Conservation (phyloP, 2,329 filamentous ascomycete species). For the Thielaviopsis populi region DNA sequence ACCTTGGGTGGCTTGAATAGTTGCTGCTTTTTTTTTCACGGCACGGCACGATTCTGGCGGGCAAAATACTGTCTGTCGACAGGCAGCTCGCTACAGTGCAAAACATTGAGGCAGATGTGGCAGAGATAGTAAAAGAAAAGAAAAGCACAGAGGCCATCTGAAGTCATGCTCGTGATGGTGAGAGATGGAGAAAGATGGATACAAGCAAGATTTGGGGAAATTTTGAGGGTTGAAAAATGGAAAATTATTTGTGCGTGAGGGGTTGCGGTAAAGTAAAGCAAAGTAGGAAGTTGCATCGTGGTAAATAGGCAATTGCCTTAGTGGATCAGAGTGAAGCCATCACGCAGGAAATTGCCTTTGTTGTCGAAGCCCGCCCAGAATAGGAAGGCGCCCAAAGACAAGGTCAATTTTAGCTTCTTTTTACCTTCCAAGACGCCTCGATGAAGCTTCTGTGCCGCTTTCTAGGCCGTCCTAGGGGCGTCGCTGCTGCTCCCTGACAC, state of each 20-base stretch:
- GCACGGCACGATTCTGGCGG: background rate
- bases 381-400: too few relatives aligned
- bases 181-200: background rate
- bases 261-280: background rate
- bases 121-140: background rate
- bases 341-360: too few relatives aligned
- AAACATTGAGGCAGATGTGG: background rate
- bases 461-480: background rate
- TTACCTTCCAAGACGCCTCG: background rate
- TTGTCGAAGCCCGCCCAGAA: too few relatives aligned
- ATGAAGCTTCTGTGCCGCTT: conserved; percentile 4
- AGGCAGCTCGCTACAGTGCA: background rate
- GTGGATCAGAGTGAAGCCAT: too few relatives aligned
- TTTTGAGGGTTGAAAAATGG: too few relatives aligned
- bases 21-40: background rate
- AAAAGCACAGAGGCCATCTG: too few relatives aligned
- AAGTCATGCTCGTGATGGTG: background rate
- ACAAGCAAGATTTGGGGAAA: background rate
- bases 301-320: too few relatives aligned
- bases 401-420: too few relatives aligned
- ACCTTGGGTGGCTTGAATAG: background rate
- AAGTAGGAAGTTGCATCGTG: too few relatives aligned
- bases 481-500: background rate
- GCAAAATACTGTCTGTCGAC: background rate
- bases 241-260: too few relatives aligned